Evolutionary conservation across 805 yeast genomes (phyloP).

Genomic region (Sugiyamaella americana): DNA sequence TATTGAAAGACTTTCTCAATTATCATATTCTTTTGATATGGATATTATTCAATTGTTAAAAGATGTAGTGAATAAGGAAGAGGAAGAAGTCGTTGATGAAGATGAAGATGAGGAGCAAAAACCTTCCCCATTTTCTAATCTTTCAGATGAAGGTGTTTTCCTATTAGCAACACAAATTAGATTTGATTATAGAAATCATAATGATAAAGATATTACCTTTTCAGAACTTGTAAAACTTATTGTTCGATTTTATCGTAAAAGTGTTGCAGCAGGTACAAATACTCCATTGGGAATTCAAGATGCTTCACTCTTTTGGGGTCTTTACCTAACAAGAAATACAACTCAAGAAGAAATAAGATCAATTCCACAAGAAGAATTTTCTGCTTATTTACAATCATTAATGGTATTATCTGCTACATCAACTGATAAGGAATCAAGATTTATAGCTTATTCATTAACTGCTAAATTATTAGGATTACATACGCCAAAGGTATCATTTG

Average conservation of each 20-base stretch:
- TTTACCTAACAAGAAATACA: constrained; percentile 25
- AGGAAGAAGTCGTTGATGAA: constrained; percentile 21
- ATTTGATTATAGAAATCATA: constrained; percentile 22
- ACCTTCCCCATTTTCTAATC: constrained; percentile 15
- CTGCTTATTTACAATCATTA: constrained; percentile 39
- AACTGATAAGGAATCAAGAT: constrained; percentile 35
- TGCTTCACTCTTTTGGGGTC: constrained; percentile 32
- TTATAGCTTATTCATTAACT: constrained; percentile 52
- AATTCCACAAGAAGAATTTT: constrained; percentile 32
- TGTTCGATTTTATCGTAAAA: constrained; percentile 17
- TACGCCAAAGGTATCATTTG: constrained; percentile 51
- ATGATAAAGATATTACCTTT: constrained; percentile 13
- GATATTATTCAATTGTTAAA: constrained; percentile 34
- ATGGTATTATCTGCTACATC: constrained; percentile 35
- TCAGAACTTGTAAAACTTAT: constrained; percentile 20
- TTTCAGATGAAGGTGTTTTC: constrained; percentile 31
- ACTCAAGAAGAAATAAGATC: constrained; percentile 23
- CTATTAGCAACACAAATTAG: constrained; percentile 30
- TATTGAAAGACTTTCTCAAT: constrained; percentile 38
- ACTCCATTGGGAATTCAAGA: constrained; percentile 32
- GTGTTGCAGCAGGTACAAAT: constrained; percentile 16
- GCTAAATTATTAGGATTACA: constrained; percentile 55
- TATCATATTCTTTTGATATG: constrained; percentile 63
- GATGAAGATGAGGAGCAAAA: constrained; percentile 16
- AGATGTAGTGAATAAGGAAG: constrained; percentile 37